Percentiles rank a stretch among this genome's conserved stretches.
phyloP scores from a whole-genome alignment of 768 basidiomycete genomes.

The Serendipita sp. region DNA sequence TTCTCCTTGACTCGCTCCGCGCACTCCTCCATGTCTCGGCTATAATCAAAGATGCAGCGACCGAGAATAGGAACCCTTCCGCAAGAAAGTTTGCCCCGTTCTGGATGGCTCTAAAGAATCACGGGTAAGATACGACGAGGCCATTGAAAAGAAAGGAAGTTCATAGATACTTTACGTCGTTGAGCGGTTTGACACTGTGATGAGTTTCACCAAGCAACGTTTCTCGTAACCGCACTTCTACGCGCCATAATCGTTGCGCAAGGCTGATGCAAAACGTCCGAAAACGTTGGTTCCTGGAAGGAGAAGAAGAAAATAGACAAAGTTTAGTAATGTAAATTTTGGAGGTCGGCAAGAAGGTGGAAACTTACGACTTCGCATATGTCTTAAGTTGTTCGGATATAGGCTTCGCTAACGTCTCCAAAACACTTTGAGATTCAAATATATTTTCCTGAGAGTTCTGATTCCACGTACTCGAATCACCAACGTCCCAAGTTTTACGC shows the following conservation, averaged over 20 bases:
- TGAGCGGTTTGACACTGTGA: conserved; percentile 55
- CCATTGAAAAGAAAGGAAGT: not conserved
- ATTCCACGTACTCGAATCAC: conserved; percentile 43
- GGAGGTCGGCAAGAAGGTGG: not conserved
- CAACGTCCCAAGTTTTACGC: conserved; percentile 58
- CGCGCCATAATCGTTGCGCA: conserved; percentile 61
- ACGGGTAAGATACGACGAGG: not conserved
- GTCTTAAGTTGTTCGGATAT: conserved; percentile 51
- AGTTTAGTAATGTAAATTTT: not conserved
- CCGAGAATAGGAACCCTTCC: conserved; percentile 68
- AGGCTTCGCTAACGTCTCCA: conserved; percentile 70
- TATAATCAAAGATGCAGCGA: conserved; percentile 56
- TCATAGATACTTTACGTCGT: conserved; percentile 45
- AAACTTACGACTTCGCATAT: conserved; percentile 53
- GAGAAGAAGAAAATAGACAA: not conserved
- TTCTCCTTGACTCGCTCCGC: conserved; percentile 48
- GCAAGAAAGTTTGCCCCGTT: conserved; percentile 74
- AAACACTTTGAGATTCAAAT: conserved; percentile 4
- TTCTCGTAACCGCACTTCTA: conserved; percentile 55
- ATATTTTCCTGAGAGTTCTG: not conserved
- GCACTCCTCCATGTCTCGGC: conserved; percentile 65
- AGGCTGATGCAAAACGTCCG: conserved; percentile 52
- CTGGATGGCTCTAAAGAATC: conserved; percentile 49
- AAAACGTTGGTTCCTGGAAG: conserved; percentile 50
- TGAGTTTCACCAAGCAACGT: conserved; percentile 64